phyloP scores from a whole-genome alignment of 129 eudicot species.

The Artemisia annua region DNA sequence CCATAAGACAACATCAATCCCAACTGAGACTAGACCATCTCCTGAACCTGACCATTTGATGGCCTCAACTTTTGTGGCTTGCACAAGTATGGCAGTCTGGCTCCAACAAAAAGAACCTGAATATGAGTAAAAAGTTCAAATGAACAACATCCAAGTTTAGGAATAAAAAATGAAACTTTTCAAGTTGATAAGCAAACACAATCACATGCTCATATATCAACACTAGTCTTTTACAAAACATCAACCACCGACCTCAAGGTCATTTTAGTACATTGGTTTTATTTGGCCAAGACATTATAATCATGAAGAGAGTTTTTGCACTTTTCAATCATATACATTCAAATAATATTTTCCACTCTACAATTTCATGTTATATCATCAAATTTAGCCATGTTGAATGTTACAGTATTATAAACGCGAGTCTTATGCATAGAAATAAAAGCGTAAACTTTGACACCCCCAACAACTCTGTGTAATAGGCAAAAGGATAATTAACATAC shows the following conservation, averaged over 20 bases:
- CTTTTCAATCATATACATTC: too few relatives aligned
- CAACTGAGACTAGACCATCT: constrained; percentile 87
- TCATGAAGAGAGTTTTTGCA: background rate
- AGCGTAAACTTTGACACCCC: background rate
- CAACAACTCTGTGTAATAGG: constrained; percentile 3
- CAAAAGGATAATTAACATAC: background rate
- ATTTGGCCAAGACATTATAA: constrained; percentile 7
- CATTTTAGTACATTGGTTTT: background rate
- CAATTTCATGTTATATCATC: constrained; percentile 1
- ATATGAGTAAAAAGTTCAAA: constrained; percentile 77
- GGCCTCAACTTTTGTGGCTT: constrained; percentile 56
- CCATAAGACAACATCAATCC: constrained; percentile 74
- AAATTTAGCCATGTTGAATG: background rate
- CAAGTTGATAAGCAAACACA: constrained; percentile 9
- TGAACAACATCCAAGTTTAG: constrained; percentile 37
- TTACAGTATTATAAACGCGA: constrained; percentile 4
- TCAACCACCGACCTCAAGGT: background rate
- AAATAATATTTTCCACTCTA: background rate
- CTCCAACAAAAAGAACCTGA: constrained; percentile 99
- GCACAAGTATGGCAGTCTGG: constrained; percentile 82
- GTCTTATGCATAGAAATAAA: constrained; percentile 10
- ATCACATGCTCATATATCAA: background rate
- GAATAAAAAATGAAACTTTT: constrained; percentile 18
- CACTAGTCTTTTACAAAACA: background rate
- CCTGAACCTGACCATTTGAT: constrained; percentile 88